phyloP scores from a whole-genome alignment of 2,329 filamentous ascomycete genomes.

The Epichloe aotearoae region DNA sequence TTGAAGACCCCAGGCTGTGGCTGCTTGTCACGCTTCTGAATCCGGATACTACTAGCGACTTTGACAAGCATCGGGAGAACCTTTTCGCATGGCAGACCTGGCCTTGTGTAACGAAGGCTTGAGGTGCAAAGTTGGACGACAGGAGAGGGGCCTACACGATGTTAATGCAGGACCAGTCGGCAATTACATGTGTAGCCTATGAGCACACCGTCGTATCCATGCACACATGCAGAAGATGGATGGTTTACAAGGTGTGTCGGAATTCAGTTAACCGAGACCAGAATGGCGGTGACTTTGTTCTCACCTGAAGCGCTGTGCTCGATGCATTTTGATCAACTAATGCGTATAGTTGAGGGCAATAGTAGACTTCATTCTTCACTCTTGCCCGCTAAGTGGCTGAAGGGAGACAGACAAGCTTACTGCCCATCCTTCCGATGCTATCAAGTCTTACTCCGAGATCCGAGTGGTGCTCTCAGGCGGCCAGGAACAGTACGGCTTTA shows the following conservation, averaged over 20 bases:
- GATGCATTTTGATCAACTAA: not conserved
- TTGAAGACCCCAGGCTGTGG: not conserved
- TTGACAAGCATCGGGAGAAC: constrained; percentile 3
- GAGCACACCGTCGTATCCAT: not conserved
- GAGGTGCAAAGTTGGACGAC: not conserved
- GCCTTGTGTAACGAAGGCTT: constrained; percentile 3
- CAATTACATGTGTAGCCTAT: not conserved
- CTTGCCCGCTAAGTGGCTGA: not conserved
- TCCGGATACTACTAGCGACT: constrained; percentile 5
- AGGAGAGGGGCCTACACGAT: constrained; percentile 1
- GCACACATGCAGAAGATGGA: constrained; percentile 1
- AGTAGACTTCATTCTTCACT: not conserved
- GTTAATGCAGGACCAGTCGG: not conserved
- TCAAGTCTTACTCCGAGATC: not conserved
- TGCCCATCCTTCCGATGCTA: not conserved
- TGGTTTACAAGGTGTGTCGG: not conserved
- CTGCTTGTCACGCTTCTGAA: constrained; percentile 3
- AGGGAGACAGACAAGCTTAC: not conserved
- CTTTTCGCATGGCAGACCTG: constrained; percentile 3
- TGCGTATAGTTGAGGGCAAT: not conserved
- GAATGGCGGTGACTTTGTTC: constrained; percentile 4
- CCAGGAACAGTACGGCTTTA: not conserved
- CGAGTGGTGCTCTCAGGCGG: not conserved
- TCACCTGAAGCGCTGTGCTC: not conserved
- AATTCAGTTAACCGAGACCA: constrained; percentile 5